phyloP scores from a whole-genome alignment of 306 rosid species.

The Medicago ruthenica region DNA sequence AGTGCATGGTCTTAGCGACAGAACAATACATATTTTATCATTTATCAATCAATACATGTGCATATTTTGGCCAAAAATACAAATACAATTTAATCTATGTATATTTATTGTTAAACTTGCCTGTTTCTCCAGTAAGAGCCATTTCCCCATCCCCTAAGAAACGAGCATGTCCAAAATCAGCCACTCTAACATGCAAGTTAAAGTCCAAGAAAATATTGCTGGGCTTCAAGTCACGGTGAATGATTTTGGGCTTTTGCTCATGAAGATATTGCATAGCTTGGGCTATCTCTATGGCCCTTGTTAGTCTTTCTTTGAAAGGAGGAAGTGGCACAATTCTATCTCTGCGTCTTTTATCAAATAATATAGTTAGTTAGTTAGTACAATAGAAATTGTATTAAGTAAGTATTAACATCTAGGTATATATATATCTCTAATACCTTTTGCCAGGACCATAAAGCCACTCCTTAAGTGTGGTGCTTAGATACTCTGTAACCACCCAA shows the following conservation, averaged over 20 bases:
- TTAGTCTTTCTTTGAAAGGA: conserved; percentile 56
- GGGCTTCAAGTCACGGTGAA: conserved; percentile 81
- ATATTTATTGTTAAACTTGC: conserved; percentile 18
- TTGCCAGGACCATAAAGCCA: conserved; percentile 80
- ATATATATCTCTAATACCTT: background rate
- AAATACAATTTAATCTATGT: background rate
- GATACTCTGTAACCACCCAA: conserved; percentile 71
- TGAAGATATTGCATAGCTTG: conserved; percentile 86
- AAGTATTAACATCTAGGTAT: too few relatives aligned
- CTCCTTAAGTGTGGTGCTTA: conserved; percentile 61
- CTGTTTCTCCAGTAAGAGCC: conserved; percentile 61
- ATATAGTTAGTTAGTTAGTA: too few relatives aligned
- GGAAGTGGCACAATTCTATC: conserved; percentile 57
- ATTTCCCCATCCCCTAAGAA: conserved; percentile 61
- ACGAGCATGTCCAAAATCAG: conserved; percentile 83
- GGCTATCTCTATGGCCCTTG: conserved; percentile 65
- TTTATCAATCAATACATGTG: background rate
- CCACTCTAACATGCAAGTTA: conserved; percentile 65
- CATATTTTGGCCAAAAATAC: background rate
- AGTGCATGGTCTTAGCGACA: background rate
- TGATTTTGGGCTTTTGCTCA: conserved; percentile 70
- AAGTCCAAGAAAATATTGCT: conserved; percentile 72
- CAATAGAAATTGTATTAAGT: too few relatives aligned
- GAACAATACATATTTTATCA: background rate
- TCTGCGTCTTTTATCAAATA: conserved; percentile 38